Evolutionary conservation across 257 asterid species (phyloP).

Genomic region (Voacanga thouarsii): DNA sequence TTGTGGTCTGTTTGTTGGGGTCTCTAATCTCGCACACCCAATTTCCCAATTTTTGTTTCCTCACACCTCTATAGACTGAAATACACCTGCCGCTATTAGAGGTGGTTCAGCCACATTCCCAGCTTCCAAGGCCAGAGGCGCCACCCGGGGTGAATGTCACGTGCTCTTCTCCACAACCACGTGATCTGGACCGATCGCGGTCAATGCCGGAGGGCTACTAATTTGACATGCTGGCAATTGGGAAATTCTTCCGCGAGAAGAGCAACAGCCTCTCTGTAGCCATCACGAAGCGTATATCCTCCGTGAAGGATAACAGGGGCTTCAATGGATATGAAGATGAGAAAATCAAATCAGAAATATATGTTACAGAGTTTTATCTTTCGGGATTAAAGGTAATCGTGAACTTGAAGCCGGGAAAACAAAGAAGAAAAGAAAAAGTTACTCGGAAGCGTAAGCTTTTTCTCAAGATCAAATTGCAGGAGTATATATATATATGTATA

Average conservation of each 20-base stretch:
- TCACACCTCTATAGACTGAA: too few species aligned
- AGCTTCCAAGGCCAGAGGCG: conserved; percentile 75
- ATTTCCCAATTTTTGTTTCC: too few species aligned
- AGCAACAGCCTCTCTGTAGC: conserved; percentile 73
- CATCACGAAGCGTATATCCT: conserved; percentile 63
- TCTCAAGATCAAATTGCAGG: conserved; percentile 82
- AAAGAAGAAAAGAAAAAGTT: conserved; percentile 32
- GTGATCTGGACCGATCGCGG: conserved; percentile 32
- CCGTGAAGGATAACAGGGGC: conserved; percentile 36
- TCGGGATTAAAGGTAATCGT: conserved; percentile 63
- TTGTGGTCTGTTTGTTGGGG: too few species aligned
- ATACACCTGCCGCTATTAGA: conserved; percentile 10
- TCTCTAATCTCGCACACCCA: too few species aligned
- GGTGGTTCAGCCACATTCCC: conserved; percentile 51
- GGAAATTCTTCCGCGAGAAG: conserved; percentile 76
- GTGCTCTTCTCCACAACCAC: not conserved
- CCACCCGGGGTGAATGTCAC: conserved; percentile 44
- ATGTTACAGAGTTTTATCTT: conserved; percentile 59
- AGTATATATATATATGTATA: too few species aligned
- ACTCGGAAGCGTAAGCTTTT: conserved; percentile 68
- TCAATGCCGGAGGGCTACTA: conserved; percentile 44
- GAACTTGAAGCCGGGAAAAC: conserved; percentile 31
- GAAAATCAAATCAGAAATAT: conserved; percentile 4
- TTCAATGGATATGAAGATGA: conserved; percentile 15
- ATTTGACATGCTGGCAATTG: conserved; percentile 59